Percentiles rank a stretch among this genome's conserved stretches.
Evolutionary conservation across 1,284 basidiomycete species (phyloP).

Genomic region (Stygiomarasmius scandens): DNA sequence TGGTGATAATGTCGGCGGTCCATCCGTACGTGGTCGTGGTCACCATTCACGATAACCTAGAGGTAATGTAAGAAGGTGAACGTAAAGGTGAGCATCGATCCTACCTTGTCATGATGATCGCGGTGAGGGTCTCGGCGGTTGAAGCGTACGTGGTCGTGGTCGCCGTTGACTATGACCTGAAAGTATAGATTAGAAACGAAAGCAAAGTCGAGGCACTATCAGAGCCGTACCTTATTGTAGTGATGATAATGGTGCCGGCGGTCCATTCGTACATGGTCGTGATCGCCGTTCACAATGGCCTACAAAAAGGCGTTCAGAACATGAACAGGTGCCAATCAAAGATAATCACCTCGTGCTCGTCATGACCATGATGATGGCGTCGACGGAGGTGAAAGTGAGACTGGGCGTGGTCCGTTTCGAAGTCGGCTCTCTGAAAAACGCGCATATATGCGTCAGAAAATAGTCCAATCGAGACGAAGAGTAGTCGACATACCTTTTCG

Average conservation of each 20-base stretch:
- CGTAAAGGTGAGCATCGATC: too few species aligned
- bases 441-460: neutral
- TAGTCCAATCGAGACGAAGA: neutral
- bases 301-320: neutral
- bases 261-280: neutral
- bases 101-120: too few species aligned
- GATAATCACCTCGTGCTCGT: neutral
- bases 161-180: too few species aligned
- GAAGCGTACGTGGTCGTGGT: too few species aligned
- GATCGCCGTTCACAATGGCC: neutral
- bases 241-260: neutral
- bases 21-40: too few species aligned
- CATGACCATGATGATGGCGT: neutral
- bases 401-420: neutral
- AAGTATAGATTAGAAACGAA: too few species aligned
- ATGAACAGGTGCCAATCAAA: neutral
- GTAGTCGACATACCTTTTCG: neutral
- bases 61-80: too few species aligned
- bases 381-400: neutral
- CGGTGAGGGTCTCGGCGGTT: neutral
- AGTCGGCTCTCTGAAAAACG: neutral
- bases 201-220: too few species aligned
- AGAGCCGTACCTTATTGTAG: neutral
- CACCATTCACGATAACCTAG: too few species aligned
- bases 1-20: too few species aligned